phyloP scores from a whole-genome alignment of 768 basidiomycete species.

The Coprinellus micaceus region DNA sequence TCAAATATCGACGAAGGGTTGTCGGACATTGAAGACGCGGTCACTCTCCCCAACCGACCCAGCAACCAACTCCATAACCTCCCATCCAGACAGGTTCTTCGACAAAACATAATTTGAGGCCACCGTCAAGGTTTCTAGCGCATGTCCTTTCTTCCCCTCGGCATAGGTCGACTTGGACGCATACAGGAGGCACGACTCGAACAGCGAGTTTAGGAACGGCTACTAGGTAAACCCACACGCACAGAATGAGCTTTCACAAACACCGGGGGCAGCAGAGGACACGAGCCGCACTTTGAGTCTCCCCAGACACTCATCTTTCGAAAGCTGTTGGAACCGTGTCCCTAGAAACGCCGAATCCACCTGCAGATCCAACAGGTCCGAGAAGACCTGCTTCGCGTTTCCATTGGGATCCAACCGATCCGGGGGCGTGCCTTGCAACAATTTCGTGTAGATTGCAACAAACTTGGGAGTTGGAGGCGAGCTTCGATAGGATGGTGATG shows the following conservation, averaged over 20 bases:
- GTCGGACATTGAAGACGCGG: constrained; percentile 49
- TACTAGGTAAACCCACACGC: constrained; percentile 36
- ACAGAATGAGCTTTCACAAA: background rate
- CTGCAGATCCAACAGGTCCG: constrained; percentile 47
- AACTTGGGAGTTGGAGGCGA: constrained; percentile 39
- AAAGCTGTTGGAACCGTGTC: constrained; percentile 33
- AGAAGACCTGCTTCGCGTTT: constrained; percentile 47
- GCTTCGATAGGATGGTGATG: background rate
- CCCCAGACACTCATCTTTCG: constrained; percentile 49
- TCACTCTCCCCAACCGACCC: constrained; percentile 59
- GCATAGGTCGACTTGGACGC: constrained; percentile 32
- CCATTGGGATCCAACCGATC: constrained; percentile 42
- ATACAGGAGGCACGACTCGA: constrained; percentile 42
- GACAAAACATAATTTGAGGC: constrained; percentile 45
- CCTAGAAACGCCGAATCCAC: constrained; percentile 46
- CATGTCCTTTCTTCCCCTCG: constrained; percentile 38
- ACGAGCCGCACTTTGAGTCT: constrained; percentile 45
- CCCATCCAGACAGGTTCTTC: constrained; percentile 66
- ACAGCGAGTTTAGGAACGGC: constrained; percentile 48
- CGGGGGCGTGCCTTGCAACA: constrained; percentile 48
- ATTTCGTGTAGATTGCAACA: constrained; percentile 41
- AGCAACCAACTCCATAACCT: constrained; percentile 67
- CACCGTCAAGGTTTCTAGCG: constrained; percentile 50
- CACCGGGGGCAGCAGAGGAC: background rate
- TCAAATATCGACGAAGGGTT: no score